Base-by-base conservation (phyloP, 345 rosid species). In the Sapria himalayana region DNA sequence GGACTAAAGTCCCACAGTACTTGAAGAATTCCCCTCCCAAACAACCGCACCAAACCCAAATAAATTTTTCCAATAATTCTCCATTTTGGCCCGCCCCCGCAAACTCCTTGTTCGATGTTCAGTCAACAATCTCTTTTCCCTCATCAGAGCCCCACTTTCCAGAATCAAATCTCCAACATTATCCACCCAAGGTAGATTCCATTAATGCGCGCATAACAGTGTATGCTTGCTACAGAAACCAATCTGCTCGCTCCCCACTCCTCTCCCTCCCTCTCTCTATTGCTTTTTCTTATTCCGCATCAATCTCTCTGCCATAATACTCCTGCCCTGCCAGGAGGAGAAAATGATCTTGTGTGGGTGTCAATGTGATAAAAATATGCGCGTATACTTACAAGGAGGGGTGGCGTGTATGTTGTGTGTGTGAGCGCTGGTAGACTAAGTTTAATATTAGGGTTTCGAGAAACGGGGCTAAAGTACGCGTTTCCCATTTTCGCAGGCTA, bases 21-120 rank as follows among this genome's bases (percentile, higher is more conserved):
- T 29, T 73, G 36, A 66, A 89, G 52, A 55, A 48, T 41, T 70
- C 93, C 1, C 74, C 94, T 0, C 85, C 74, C 5, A 74, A 74
- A 54, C 76, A 64, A 11, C 59, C 56, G 3, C 51, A 59, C 9
- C 63, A 65, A 3, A 59, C 48, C 34, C 93, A 76, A 40, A 58
- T 82, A 55, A 78, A 76, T 18, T 79, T 89, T 58, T 82, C 98
- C 41, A 89, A 89, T 52, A 82, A 89, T 61, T 74, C 92, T 3
- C 74, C 86, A 12, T 82, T 76, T 49, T 89, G 98, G 98, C 79
- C 79, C 37, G 81, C 75, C 1, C 65, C 77, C 16, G 65, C 72
- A 0, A 46, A 55, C 17, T 55, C 65, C 48, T 56, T 60, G 46
- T 63, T 41, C 15, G 91, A 89, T 22, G 55, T 57, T 45, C 70